Evolutionary conservation across 352 stramenopile genomes (phyloP).

Genomic region (Pythium biforme): DNA sequence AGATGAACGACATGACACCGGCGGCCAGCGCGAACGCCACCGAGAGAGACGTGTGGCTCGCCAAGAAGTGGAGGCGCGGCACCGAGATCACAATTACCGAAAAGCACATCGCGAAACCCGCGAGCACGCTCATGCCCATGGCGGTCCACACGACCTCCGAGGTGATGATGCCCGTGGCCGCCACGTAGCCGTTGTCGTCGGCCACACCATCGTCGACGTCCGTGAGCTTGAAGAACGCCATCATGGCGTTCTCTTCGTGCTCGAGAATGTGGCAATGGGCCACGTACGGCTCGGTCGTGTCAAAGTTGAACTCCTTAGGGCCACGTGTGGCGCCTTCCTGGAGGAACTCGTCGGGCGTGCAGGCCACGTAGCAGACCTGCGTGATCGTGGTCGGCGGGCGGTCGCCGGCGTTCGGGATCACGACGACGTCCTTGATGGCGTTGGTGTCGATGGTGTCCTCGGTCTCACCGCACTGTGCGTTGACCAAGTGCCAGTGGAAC

Average conservation of each 20-base stretch:
- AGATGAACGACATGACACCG: conserved; percentile 77
- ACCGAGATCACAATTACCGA: conserved; percentile 73
- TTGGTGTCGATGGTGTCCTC: conserved; percentile 70
- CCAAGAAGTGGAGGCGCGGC: conserved; percentile 60
- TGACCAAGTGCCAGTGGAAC: conserved; percentile 80
- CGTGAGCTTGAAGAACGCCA: conserved; percentile 64
- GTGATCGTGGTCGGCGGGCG: conserved; percentile 45
- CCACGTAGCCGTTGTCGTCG: conserved; percentile 47
- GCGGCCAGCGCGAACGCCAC: conserved; percentile 63
- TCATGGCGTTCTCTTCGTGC: conserved; percentile 78
- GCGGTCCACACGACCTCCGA: conserved; percentile 47
- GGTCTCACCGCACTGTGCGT: conserved; percentile 61
- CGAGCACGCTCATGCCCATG: conserved; percentile 79
- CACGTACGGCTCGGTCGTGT: conserved; percentile 68
- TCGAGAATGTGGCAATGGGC: conserved; percentile 79
- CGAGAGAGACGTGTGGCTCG: conserved; percentile 48
- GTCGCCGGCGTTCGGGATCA: conserved; percentile 62
- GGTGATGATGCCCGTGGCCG: conserved; percentile 39
- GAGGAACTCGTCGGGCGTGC: conserved; percentile 68
- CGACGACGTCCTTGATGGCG: conserved; percentile 64
- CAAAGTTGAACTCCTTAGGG: conserved; percentile 61
- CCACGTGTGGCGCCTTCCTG: conserved; percentile 46
- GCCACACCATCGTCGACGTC: conserved; percentile 40
- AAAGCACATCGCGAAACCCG: conserved; percentile 56
- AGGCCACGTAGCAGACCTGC: conserved; percentile 76